phyloP scores from a whole-genome alignment of 306 rosid species.

The Vicia sativa region DNA sequence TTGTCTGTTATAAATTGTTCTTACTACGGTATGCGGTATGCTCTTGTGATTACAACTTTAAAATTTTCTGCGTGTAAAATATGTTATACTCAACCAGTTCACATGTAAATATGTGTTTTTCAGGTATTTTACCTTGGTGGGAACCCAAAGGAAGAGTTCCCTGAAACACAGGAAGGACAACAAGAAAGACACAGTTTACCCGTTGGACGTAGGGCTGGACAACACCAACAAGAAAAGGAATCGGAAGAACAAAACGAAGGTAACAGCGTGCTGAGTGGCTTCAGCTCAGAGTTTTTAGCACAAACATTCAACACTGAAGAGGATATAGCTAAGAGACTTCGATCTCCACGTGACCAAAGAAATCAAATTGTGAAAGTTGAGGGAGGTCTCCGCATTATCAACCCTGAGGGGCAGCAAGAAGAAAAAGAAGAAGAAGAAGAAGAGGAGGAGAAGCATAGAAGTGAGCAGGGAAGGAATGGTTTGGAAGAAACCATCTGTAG shows the following conservation, averaged over 20 bases:
- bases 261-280: conserved; percentile 38
- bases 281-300: conserved; percentile 39
- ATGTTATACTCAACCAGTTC: too few species aligned
- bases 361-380: conserved; percentile 48
- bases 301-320: conserved; percentile 39
- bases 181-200: background rate
- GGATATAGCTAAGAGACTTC: conserved; percentile 32
- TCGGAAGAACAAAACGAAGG: background rate
- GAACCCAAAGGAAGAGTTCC: conserved; percentile 33
- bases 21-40: too few species aligned
- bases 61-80: too few species aligned
- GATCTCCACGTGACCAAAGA: background rate
- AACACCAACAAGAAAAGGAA: background rate
- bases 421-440: conserved; percentile 4
- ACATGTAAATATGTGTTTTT: background rate
- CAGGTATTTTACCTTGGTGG: conserved; percentile 56
- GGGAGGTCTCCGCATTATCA: conserved; percentile 39
- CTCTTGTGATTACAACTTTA: too few species aligned
- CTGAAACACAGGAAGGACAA: background rate
- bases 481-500: conserved; percentile 45
- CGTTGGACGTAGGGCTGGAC: conserved; percentile 8
- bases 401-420: conserved; percentile 34
- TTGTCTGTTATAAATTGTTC: background rate
- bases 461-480: conserved; percentile 32
- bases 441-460: background rate